Evolutionary conservation across 495 filamentous ascomycete genomes (phyloP), one percentile per base, ranked within the genome.

Genomic region (Penicillium alfredii): DNA sequence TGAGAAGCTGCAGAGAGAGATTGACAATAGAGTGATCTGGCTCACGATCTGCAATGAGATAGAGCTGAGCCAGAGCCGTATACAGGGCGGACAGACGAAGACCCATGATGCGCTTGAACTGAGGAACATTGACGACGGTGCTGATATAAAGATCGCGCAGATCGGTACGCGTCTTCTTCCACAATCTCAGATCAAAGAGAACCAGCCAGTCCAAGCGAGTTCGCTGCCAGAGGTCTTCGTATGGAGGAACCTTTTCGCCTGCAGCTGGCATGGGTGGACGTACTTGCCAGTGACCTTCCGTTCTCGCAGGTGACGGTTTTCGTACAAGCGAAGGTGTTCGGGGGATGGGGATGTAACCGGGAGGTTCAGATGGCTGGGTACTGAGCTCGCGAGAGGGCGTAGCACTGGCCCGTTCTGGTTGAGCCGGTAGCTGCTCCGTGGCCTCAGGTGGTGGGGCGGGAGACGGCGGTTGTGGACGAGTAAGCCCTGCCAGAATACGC

Each of bases 11-110:
- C 28, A 96, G 56, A 0, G 89, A 95, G 29, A 97, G 74, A 53
- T 94, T 96, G 68, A 99, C 93, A 51, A 99, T 97, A 3, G 92
- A 97, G 55, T 96, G 89, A 49, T 99, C 92, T 0, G 92, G 90
- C 53, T 99, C 92, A 33, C 92, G 75, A 52, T 99, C 92, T 4
- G 92, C 89, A 49, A 99, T 89, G 10, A 99, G 76, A 55, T 97
- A 99, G 1, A 99, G 64, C 56, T 99, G 88, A 4, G 92, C 88
- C 19, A 99, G 69, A 3, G 82, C 82, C 5, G 89, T 96, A 56
- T 99, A 99, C 20, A 99, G 67, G 0, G 88, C 87, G 38, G 93
- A 87, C 55, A 99, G 86, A 7, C 92, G 77, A 30, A 99, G 68
- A 7, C 89, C 88, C 37, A 99, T 73, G 17, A 99, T 77, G n/a